A percentile compares a stretch with the other conserved stretches of the same genome.
phyloP scores from a whole-genome alignment of 73 alveolate genomes.

The Paramecium caudatum region DNA sequence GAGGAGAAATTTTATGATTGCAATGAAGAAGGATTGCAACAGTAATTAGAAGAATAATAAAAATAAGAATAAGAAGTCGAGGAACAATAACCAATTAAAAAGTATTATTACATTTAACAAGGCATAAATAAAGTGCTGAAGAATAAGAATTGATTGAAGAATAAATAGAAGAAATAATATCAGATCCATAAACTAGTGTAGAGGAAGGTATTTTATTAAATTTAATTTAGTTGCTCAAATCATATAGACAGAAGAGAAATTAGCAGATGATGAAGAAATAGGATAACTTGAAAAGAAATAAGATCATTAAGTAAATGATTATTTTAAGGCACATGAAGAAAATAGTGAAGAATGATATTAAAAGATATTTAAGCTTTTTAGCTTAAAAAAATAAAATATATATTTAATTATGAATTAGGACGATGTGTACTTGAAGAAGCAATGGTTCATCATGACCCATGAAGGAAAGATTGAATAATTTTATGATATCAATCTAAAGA shows the following conservation, averaged over 20 bases:
- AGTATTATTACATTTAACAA: too few species aligned
- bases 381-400: slow-evolving; percentile 32
- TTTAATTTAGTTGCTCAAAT: slow-evolving; percentile 20
- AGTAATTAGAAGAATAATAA: background rate
- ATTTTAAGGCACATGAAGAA: slow-evolving; percentile 28
- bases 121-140: slow-evolving; percentile 21
- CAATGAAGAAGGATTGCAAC: slow-evolving; percentile 7
- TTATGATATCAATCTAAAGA: slow-evolving; percentile 71
- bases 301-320: slow-evolving; percentile 56
- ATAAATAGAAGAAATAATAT: slow-evolving; percentile 16
- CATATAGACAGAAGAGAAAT: background rate
- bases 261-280: background rate
- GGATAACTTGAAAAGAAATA: background rate
- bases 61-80: background rate
- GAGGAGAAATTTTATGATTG: slow-evolving; percentile 54
- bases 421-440: slow-evolving; percentile 50
- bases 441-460: slow-evolving; percentile 65
- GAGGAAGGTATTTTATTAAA: slow-evolving; percentile 11
- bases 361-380: slow-evolving; percentile 6
- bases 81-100: too few species aligned
- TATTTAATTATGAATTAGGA: background rate
- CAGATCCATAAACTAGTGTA: slow-evolving; percentile 29
- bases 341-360: slow-evolving; percentile 8
- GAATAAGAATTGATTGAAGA: slow-evolving; percentile 16
- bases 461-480: slow-evolving; percentile 71